Evolutionary conservation across 2,329 filamentous ascomycete genomes (phyloP), one percentile per base, ranked within the genome.

Genomic region (Tympanopsis confertula): DNA sequence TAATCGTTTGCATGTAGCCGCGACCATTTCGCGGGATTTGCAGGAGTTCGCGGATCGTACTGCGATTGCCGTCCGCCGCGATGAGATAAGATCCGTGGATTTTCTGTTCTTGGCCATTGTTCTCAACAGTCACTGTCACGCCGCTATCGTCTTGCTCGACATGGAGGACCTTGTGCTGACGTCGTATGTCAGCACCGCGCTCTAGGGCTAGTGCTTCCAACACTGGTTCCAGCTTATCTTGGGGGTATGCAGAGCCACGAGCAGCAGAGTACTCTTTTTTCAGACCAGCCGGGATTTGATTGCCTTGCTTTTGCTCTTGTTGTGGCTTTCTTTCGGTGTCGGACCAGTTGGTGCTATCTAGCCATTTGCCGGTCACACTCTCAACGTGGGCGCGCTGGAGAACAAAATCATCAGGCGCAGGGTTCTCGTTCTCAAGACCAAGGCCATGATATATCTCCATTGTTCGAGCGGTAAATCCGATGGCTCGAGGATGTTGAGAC

Each of bases 61-160:
- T 28, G 24, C 24, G 24, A n/a, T 28, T 10, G n/a, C 24, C 24
- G 24, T 28, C 24, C 10, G 24, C 24, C n/a, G 24, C 24, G 24
- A 43, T 72, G 67, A 28, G 24, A 28, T 28, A 28, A 10, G 10
- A n/a, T n/a, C 10, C 24, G 10, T n/a, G 10, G n/a, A 28, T 28
- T 10, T 10, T 28, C 10, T 28, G n/a, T n/a, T 10, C n/a, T n/a
- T 10, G n/a, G 24, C 24, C 24, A 28, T 28, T 10, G 24, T 28
- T n/a, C n/a, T 28, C n/a, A n/a, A 28, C n/a, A n/a, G n/a, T 28
- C n/a, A n/a, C 24, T 28, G 24, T 28, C 24, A 28, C 24, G n/a
- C 24, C 24, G 10, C n/a, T n/a, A 10, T 10, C 24, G n/a, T 10
- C 24, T n/a, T 28, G 24, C 24, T 10, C 10, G 10, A 28, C 10